A percentile compares a stretch with the other conserved stretches of the same genome.
Conservation (phyloP, 768 basidiomycete species). For the Rhizopogon rudus region DNA sequence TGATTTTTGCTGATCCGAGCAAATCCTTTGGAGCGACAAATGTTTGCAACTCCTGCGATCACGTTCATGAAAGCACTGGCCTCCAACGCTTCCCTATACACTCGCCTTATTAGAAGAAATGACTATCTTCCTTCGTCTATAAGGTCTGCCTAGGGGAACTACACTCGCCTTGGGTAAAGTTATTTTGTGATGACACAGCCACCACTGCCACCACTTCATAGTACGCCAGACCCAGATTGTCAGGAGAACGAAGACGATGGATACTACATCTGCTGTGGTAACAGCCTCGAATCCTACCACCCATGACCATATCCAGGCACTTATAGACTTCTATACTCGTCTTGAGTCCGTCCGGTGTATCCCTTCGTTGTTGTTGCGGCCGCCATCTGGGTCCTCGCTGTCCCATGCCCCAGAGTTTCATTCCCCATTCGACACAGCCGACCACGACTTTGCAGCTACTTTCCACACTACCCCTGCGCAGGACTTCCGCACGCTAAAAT, state of each 20-base stretch:
- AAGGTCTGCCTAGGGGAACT: too few species aligned
- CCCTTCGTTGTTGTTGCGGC: conserved; percentile 39
- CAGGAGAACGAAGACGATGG: conserved; percentile 1
- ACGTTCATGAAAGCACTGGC: too few species aligned
- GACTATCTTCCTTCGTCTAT: too few species aligned
- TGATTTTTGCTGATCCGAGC: too few species aligned
- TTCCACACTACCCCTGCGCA: conserved; percentile 24
- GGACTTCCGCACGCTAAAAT: conserved; percentile 44
- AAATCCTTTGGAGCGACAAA: too few species aligned
- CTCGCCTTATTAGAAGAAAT: too few species aligned
- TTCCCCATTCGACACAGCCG: conserved; percentile 23
- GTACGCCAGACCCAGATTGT: not conserved
- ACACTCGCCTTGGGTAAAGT: too few species aligned
- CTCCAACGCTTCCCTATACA: too few species aligned
- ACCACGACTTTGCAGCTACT: conserved; percentile 23
- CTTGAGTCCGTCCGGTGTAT: conserved; percentile 42
- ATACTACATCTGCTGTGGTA: not conserved
- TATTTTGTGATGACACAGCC: too few species aligned
- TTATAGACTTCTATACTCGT: conserved; percentile 41
- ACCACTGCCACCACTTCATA: too few species aligned
- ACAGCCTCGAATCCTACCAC: conserved; percentile 19
- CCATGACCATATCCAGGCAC: conserved; percentile 39
- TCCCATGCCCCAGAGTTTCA: conserved; percentile 21
- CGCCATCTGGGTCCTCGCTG: conserved; percentile 23
- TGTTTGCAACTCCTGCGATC: too few species aligned